Base-by-base conservation (phyloP, 2,329 filamentous ascomycete genomes). In the Incumbomyces delicatus region DNA sequence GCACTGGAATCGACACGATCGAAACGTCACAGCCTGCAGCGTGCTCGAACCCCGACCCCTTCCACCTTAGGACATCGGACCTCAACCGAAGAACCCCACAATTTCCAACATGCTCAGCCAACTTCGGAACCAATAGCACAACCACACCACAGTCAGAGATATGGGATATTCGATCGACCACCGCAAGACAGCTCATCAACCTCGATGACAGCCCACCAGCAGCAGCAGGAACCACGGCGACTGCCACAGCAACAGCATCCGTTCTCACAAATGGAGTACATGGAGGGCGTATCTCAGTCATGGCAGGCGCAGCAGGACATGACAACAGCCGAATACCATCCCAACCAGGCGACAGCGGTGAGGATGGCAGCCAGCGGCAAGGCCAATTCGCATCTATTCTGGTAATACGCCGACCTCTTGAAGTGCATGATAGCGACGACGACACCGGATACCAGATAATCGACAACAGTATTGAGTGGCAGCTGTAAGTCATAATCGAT, bases 381-480 rank as follows among this genome's bases (percentile, higher is more conserved):
- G 31, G 35, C 41, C 14, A 14, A 34, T 20, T 44, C 41, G 6
- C 41, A 44, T 20, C 14, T 44, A 27, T 44, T 44, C 12, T 44
- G 41, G 41, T 44, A 31, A 22, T n/a, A n/a, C n/a, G n/a, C n/a
- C n/a, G 22, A 16, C 8, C 5, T 27, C 22, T 27, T 8, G 22
- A 27, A 8, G 8, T 27, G 22, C 22, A 27, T n/a, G n/a, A n/a
- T n/a, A n/a, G n/a, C n/a, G n/a, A n/a, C n/a, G n/a, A n/a, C n/a
- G n/a, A n/a, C n/a, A n/a, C n/a, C n/a, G n/a, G n/a, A n/a, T n/a
- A n/a, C n/a, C n/a, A n/a, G n/a, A n/a, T n/a, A n/a, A n/a, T n/a
- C n/a, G n/a, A n/a, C n/a, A n/a, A n/a, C n/a, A n/a, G n/a, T n/a
- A n/a, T n/a, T n/a, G n/a, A n/a, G n/a, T n/a, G n/a, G n/a, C n/a